Base-by-base conservation (phyloP, 495 filamentous ascomycete genomes). In the Zalerion maritima region DNA sequence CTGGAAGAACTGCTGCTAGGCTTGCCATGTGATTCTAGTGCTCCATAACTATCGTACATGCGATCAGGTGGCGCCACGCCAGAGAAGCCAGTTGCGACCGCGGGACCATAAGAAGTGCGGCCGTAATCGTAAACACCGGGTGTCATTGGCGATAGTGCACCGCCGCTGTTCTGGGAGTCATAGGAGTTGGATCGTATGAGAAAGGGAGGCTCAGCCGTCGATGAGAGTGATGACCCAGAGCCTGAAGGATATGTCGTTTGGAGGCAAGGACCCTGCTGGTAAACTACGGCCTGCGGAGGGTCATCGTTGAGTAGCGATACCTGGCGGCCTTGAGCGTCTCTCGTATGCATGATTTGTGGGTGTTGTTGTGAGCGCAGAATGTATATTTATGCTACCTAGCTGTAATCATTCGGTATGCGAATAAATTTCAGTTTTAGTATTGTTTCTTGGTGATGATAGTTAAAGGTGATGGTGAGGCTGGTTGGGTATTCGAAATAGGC, bases 291-390 rank as follows among this genome's bases (percentile, higher is more conserved):
- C 24, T 34, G 29, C 29, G 46, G 41, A 14, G 37, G 37, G 21
- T 69, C 64, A 32, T 67, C 63, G 50, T 69, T 69, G 16, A 69
- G 47, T n/a, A 69, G 50, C 24, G 64, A 67, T 24, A 69, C 59
- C 38, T 50, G 48, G 24, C 57, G 61, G 28, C 64, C 64, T n/a
- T 51, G 50, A 26, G 62, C 55, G 42, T 67, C 54, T 38, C 50
- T 47, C 15, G 52, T 57, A 28, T 65, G 55, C 64, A 67, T 66
- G 32, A 34, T 51, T 18, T 43, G 32, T 35, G 32, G 24, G 18
- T 28, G 14, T 28, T 25, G 28, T 18, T 16, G 21, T 12, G 20
- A 24, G 26, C 24, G 31, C 15, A 21, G 22, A 33, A 31, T 20
- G 24, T 21, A 22, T 24, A 13, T n/a, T n/a, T n/a, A n/a, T n/a